phyloP scores from a whole-genome alignment of 306 rosid species.

The Crotalaria pallida region DNA sequence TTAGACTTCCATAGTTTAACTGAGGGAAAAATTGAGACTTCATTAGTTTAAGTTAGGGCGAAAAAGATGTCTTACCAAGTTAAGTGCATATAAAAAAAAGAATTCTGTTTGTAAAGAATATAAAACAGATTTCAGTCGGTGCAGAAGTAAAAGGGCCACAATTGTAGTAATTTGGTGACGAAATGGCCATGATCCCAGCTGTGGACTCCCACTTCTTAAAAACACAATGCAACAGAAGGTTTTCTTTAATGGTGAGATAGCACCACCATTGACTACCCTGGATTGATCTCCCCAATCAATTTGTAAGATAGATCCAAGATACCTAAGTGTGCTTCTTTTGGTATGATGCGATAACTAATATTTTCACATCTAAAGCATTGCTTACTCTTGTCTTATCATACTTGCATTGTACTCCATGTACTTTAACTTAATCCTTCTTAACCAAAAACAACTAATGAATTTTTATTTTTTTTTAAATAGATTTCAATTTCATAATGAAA shows the following conservation, averaged over 20 bases:
- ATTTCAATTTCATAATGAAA: neutral
- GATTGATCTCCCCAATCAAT: neutral
- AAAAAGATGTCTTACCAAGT: no score
- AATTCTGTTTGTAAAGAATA: no score
- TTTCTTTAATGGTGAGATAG: no score
- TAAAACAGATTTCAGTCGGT: no score
- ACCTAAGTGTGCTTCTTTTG: neutral
- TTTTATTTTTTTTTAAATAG: no score
- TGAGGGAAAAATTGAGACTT: neutral
- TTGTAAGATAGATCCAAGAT: neutral
- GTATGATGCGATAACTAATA: neutral
- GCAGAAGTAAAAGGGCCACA: no score
- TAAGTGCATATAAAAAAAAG: no score
- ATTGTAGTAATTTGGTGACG: no score
- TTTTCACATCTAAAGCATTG: neutral
- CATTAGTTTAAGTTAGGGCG: neutral
- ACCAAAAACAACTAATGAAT: neutral
- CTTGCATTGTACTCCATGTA: conserved; percentile 4
- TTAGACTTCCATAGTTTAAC: neutral
- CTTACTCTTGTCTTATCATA: neutral
- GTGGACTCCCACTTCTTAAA: no score
- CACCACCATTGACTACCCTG: no score
- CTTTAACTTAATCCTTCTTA: neutral
- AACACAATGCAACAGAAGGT: no score
- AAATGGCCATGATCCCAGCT: no score